phyloP scores from a whole-genome alignment of 345 rosid species.

The Cardiospermum halicacabum region DNA sequence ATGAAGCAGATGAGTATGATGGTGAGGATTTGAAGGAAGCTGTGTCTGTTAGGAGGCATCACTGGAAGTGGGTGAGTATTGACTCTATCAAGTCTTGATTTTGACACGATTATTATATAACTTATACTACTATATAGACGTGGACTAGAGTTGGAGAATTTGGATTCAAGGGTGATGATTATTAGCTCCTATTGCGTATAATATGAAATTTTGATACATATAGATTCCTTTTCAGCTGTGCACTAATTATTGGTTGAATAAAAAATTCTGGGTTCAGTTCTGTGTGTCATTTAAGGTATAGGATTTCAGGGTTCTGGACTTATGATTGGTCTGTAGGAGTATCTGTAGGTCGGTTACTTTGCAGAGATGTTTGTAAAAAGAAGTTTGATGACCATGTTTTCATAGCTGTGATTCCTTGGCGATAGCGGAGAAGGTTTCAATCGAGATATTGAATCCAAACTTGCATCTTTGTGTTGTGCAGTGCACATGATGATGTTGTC shows the following conservation, averaged over 20 bases:
- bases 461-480: too few relatives aligned
- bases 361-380: too few relatives aligned
- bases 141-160: neutral
- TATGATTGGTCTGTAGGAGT: too few relatives aligned
- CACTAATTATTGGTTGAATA: neutral
- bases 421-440: too few relatives aligned
- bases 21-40: conserved; percentile 38
- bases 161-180: neutral
- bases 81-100: conserved; percentile 1
- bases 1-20: conserved; percentile 58
- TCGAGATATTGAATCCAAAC: too few relatives aligned
- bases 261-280: neutral
- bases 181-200: neutral
- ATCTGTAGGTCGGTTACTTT: too few relatives aligned
- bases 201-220: neutral
- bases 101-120: too few relatives aligned
- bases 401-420: too few relatives aligned
- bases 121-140: too few relatives aligned
- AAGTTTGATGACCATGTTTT: too few relatives aligned
- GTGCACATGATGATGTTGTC: too few relatives aligned
- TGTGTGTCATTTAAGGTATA: neutral
- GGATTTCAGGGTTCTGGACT: neutral
- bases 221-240: too few relatives aligned
- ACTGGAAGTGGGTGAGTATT: conserved; percentile 82
- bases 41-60: conserved; percentile 67